Conservation (phyloP, 108 stramenopile genomes). For the Mayamaea pseudoterrestris region DNA sequence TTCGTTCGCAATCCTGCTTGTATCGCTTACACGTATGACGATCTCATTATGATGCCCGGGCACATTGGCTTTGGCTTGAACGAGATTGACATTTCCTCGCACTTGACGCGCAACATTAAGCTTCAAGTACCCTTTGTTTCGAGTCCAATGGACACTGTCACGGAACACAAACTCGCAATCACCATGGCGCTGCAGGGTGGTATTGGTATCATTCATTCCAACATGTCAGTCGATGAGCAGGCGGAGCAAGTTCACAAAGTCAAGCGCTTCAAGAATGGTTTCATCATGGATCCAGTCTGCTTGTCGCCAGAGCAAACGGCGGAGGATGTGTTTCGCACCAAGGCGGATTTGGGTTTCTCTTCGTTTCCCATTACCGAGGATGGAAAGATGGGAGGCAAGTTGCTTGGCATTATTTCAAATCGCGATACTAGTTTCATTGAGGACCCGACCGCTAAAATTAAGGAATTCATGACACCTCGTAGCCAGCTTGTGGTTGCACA, state of each 20-base stretch:
- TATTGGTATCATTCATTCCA: constrained; percentile 99
- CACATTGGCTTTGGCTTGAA: constrained; percentile 88
- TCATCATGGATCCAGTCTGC: constrained; percentile 97
- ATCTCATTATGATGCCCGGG: constrained; percentile 97
- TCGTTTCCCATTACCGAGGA: constrained; percentile 97
- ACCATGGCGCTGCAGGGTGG: constrained; percentile 98
- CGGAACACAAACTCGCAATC: constrained; percentile 94
- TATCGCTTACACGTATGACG: constrained; percentile 97
- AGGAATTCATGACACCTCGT: constrained; percentile 90
- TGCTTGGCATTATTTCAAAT: constrained; percentile 95
- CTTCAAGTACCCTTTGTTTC: constrained; percentile 93
- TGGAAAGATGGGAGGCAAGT: constrained; percentile 92
- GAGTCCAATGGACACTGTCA: constrained; percentile 99
- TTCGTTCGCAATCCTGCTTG: constrained; percentile 70
- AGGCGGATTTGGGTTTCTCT: constrained; percentile 81
- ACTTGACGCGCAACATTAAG: constrained; percentile 82
- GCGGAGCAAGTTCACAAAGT: constrained; percentile 86
- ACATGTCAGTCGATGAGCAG: constrained; percentile 89
- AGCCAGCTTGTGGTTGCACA: constrained; percentile 76
- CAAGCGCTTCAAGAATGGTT: constrained; percentile 99
- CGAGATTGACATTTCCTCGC: constrained; percentile 87
- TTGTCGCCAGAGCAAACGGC: constrained; percentile 86
- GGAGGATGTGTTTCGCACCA: constrained; percentile 76
- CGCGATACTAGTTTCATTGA: constrained; percentile 96
- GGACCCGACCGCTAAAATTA: constrained; percentile 56